These are phyloP conservation scores for Silene uniflora DNA, from an alignment of 148 eudicot genomes.

Conservation along the genomic window DNA sequence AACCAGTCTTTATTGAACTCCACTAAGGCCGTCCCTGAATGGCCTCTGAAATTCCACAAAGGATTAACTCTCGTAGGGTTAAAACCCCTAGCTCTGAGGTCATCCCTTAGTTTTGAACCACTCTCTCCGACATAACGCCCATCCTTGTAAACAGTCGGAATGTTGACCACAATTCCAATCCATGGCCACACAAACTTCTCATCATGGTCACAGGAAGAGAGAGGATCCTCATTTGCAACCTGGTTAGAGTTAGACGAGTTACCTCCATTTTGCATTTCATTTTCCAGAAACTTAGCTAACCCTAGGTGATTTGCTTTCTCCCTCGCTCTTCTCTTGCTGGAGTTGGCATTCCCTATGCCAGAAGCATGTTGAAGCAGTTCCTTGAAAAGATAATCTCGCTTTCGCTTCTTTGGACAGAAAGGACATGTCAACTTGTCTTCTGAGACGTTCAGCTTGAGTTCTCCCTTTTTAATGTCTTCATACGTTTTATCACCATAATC, in stretches of 20 bases:
- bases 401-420: conserved; percentile 66
- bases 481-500: conserved; percentile 56
- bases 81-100: conserved; percentile 60
- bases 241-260: conserved; percentile 48
- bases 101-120: conserved; percentile 89
- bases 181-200: conserved; percentile 96
- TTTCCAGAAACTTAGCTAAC: conserved; percentile 62
- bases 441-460: conserved; percentile 39
- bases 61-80: conserved; percentile 79
- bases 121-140: conserved; percentile 79
- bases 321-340: conserved; percentile 64
- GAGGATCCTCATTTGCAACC: conserved; percentile 33
- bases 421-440: conserved; percentile 69
- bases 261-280: conserved; percentile 37
- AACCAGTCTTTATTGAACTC: conserved; percentile 82
- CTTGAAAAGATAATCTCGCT: conserved; percentile 53
- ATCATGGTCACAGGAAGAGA: conserved; percentile 50
- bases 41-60: conserved; percentile 76
- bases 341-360: conserved; percentile 59
- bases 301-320: conserved; percentile 86
- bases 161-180: conserved; percentile 86
- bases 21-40: conserved; percentile 78
- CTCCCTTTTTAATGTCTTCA: conserved; percentile 62
- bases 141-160: conserved; percentile 56
- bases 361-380: conserved; percentile 89